Conservation (phyloP, 148 eudicot genomes). For the Cornus suecica region DNA sequence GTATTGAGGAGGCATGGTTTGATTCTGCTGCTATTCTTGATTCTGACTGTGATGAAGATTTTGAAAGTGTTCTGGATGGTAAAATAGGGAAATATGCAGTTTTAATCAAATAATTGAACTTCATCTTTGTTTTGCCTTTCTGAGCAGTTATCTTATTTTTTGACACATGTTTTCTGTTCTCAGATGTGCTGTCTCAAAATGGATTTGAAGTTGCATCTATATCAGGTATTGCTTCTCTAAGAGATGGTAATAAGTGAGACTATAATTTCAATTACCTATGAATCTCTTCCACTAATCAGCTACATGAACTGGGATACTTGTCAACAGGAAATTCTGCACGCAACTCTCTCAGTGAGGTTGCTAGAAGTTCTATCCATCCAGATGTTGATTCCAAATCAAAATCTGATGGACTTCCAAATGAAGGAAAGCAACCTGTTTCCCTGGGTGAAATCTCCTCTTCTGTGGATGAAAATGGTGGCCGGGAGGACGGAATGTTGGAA, state of each 20-base stretch:
- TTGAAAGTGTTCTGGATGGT: slow-evolving; percentile 86
- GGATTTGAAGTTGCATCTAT: slow-evolving; percentile 44
- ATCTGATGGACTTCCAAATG: slow-evolving; percentile 25
- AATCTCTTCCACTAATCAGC: slow-evolving; percentile 19
- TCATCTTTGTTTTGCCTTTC: slow-evolving; percentile 3
- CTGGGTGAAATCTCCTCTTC: slow-evolving; percentile 62
- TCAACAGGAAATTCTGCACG: slow-evolving; percentile 44
- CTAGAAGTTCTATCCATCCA: slow-evolving; percentile 31
- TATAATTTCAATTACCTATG: background rate
- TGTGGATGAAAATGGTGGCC: slow-evolving; percentile 42
- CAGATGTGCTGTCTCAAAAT: slow-evolving; percentile 56
- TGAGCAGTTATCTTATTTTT: background rate
- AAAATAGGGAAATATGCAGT: slow-evolving; percentile 6
- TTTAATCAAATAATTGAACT: background rate
- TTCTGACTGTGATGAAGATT: slow-evolving; percentile 92
- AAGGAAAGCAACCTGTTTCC: slow-evolving; percentile 47
- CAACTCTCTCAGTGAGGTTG: slow-evolving; percentile 44
- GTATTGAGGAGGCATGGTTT: slow-evolving; percentile 82
- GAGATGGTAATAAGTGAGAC: slow-evolving; percentile 28
- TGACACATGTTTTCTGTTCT: slow-evolving; percentile 9
- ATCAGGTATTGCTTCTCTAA: slow-evolving; percentile 28
- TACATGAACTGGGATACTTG: slow-evolving; percentile 26
- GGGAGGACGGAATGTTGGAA: slow-evolving; percentile 56
- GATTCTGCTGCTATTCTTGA: slow-evolving; percentile 73
- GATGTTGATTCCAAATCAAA: slow-evolving; percentile 17